Base-by-base conservation (phyloP, 768 basidiomycete species). In the Russula lepida region DNA sequence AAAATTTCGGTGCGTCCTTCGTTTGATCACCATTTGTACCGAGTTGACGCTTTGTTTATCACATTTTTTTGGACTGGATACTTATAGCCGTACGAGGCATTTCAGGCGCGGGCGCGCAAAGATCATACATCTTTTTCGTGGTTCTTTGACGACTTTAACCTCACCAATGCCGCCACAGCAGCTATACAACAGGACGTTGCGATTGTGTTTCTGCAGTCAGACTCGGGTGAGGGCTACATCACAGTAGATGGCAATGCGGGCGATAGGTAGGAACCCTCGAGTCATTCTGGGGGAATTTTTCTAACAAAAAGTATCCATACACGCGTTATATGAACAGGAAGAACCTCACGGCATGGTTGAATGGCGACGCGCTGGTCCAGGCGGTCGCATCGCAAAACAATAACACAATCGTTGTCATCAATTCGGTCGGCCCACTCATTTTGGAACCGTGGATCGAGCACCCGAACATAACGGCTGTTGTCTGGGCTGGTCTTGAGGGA, bases 371-470 rank as follows among this genome's bases (percentile, higher is more conserved):
- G 11, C 65, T 78, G 59, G 77, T 85, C 63, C 77, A 70, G 66
- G 71, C 76, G 0, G 84, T 87, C 4, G 90, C 92, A 0, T 77
- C 81, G 6, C 79, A 82, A 0, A 85, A 84, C 72, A 81, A 75
- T 64, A 91, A 91, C 70, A 91, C 88, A 5, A 79, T 94, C 56
- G 93, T 92, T 27, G 81, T 95, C 17, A 75, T 88, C 2, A 85
- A 92, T 71, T 83, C 83, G 8, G 87, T 91, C 33, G 92, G 92
- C 4, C 85, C 87, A 0, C 79, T 89, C 3, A 72, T 77, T 50
- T 69, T 81, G n/a, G 81, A 92, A 71, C 69, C 77, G 8, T 93
- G 90, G 89, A 84, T 84, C 28, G 77, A 79, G 13, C 79, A 93
- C 62, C 83, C 88, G 2, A 93, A 93, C 62, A 79, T 85, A 65